Evolutionary conservation across 495 filamentous ascomycete species (phyloP).

Genomic region (Aspergillus egyptiacus): DNA sequence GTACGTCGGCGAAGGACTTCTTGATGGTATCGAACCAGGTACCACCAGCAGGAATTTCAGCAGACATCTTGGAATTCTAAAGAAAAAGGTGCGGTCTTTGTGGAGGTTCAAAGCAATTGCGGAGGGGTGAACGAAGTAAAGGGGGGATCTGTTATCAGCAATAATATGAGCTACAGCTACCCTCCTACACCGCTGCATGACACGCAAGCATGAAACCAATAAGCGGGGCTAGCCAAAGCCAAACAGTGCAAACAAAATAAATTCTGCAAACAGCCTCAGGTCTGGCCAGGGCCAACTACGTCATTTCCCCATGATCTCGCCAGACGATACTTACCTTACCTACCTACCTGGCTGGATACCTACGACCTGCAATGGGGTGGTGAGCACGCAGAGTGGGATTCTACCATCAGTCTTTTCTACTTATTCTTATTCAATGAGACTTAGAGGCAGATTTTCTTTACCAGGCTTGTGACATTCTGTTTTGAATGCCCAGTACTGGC

Average conservation of each 20-base stretch:
- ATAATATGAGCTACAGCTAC: conserved; percentile 8
- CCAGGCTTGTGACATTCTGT: no score
- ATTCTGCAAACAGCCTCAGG: conserved; percentile 17
- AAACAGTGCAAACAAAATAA: conserved; percentile 20
- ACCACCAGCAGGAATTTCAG: conserved; percentile 50
- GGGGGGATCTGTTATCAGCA: conserved; percentile 13
- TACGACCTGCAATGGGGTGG: no score
- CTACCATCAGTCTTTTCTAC: no score
- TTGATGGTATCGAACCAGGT: conserved; percentile 84
- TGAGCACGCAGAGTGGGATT: background rate
- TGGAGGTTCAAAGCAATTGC: conserved; percentile 9
- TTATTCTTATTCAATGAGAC: no score
- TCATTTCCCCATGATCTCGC: conserved; percentile 22
- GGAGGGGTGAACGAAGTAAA: conserved; percentile 6
- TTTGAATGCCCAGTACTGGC: conserved; percentile 19
- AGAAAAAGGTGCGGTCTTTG: conserved; percentile 8
- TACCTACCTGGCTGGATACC: no score
- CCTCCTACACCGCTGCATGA: conserved; percentile 25
- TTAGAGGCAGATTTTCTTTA: background rate
- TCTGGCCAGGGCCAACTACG: conserved; percentile 19
- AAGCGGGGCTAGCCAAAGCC: conserved; percentile 9
- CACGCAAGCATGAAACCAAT: conserved; percentile 28
- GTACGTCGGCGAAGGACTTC: conserved; percentile 75
- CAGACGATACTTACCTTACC: background rate
- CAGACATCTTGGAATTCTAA: conserved; percentile 22